Conservation (phyloP, 2,329 filamentous ascomycete species). For the Nigrospora oryzae region DNA sequence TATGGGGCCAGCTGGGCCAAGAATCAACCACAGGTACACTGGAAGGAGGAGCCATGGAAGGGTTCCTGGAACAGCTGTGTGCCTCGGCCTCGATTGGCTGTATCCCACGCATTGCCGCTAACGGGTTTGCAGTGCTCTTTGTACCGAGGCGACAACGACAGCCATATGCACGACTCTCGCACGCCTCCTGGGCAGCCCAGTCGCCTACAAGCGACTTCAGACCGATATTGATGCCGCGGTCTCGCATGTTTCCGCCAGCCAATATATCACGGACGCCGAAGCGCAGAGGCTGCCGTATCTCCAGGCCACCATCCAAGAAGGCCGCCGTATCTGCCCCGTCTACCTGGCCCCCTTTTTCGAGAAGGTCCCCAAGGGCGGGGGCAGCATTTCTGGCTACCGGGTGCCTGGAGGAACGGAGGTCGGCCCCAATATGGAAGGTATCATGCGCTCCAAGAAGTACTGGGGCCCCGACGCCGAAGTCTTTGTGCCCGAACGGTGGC, state of each 20-base stretch:
- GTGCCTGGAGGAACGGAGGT: slow-evolving; percentile 29
- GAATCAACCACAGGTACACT: not conserved
- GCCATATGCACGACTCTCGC: slow-evolving; percentile 37
- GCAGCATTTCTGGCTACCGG: slow-evolving; percentile 13
- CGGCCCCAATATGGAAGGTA: slow-evolving; percentile 26
- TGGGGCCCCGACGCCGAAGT: slow-evolving; percentile 19
- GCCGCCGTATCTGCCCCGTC: slow-evolving; percentile 26
- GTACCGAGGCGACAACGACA: slow-evolving; percentile 41
- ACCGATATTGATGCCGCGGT: slow-evolving; percentile 27
- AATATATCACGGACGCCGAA: slow-evolving; percentile 13
- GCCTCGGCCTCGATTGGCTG: not conserved
- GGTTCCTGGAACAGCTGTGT: slow-evolving; percentile 10
- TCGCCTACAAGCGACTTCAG: slow-evolving; percentile 8
- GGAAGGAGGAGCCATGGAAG: slow-evolving; percentile 4
- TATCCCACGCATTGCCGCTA: not conserved
- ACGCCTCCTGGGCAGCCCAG: slow-evolving; percentile 33
- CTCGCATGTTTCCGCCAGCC: slow-evolving; percentile 24
- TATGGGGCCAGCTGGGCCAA: slow-evolving; percentile 26
- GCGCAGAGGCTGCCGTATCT: slow-evolving; percentile 20
- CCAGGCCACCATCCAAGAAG: slow-evolving; percentile 30
- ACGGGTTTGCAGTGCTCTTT: slow-evolving; percentile 25
- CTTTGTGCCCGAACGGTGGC: slow-evolving; percentile 35
- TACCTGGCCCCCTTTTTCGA: slow-evolving; percentile 21
- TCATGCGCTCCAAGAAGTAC: slow-evolving; percentile 26
- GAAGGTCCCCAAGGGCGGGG: slow-evolving; percentile 19